Evolutionary conservation across 768 basidiomycete species (phyloP), one percentile per base, ranked within the genome.

Genomic region (Termitomyces sp.): DNA sequence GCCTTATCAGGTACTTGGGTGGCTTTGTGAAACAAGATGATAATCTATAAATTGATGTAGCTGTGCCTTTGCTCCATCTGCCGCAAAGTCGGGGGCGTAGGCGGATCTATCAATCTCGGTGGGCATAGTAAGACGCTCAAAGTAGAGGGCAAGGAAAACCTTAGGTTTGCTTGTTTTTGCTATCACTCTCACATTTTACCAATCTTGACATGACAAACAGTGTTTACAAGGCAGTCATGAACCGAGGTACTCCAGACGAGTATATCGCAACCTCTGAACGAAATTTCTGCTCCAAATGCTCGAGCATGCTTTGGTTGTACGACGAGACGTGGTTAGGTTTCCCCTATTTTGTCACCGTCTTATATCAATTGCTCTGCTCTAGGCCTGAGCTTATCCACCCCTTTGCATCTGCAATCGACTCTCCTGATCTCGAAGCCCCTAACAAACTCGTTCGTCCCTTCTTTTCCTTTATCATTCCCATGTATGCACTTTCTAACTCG

Each of bases 51-150:
- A 12, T 5, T 5, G 34, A 3, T 35, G 46, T 57, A 85, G 81
- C 65, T 87, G 32, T 88, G 86, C 61, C 52, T 81, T 5, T 88
- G 86, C 64, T 86, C 84, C 34, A 86, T 88, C 59, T 88, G 86
- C 63, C 80, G 86, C 56, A 88, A 88, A 66, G 83, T 85, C 10
- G 85, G 85, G 39, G 86, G 86, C 14, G 70, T 70, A 0, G 83
- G 85, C 12, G 85, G 86, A 0, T 81, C 84, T 2, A 77, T 87
- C 65, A 87, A 87, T 59, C 78, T 88, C n/a, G 81, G 83, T 23
- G 86, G 77, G 1, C 69, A 79, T 45, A 72, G 72, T 14, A 66
- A 80, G 0, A 81, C 81, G 0, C 68, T 88, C 47, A 68, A 78
- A 40, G 64, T 87, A 41, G 73, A 78, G 50, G 85, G 85, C 0